Evolutionary conservation across 257 asterid species (phyloP), one percentile per base, ranked within the genome.

Genomic region (Apocynum venetum): DNA sequence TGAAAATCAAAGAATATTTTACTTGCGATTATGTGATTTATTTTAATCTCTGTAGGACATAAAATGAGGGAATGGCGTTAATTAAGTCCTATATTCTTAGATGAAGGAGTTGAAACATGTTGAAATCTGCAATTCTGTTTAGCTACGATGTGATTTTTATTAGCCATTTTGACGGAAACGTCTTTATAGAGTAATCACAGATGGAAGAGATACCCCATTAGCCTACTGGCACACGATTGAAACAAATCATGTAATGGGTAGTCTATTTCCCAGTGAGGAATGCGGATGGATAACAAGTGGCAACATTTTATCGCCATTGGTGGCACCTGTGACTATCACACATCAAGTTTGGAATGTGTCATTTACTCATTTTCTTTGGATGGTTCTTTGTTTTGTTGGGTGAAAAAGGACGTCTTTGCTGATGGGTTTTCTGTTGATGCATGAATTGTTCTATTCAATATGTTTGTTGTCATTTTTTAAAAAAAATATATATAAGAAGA

Each of bases 311-410:
- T 38, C n/a, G 46, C 47, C 47, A 64, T 36, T 38, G 47, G 46
- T 64, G 70, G 46, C 70, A 64, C 46, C 70, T 63, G 49, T 0
- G 67, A 9, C 67, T 60, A 12, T 44, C 69, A 35, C 68, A 61
- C 19, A 31, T 31, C 46, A 63, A 3, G 17, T 10, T 6, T 63
- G 69, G 72, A 57, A 64, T 35, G n/a, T 61, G 78, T 75, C 71
- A 75, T 61, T 61, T 60, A 41, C 41, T 75, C 71, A 75, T 61
- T 61, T 60, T 57, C 41, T 38, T 73, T 61, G 36, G 60, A 41
- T 10, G 19, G 59, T 44, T 47, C 17, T 35, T n/a, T 7, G 12
- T 13, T 12, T 43, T 31, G 44, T 14, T 25, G 10, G 12, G 36
- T 52, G 12, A 10, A 4, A 69, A n/a, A 70, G 74, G 35, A 70